Evolutionary conservation across 805 yeast genomes (phyloP).

Genomic region (Yamadazyma paraphyllophila): DNA sequence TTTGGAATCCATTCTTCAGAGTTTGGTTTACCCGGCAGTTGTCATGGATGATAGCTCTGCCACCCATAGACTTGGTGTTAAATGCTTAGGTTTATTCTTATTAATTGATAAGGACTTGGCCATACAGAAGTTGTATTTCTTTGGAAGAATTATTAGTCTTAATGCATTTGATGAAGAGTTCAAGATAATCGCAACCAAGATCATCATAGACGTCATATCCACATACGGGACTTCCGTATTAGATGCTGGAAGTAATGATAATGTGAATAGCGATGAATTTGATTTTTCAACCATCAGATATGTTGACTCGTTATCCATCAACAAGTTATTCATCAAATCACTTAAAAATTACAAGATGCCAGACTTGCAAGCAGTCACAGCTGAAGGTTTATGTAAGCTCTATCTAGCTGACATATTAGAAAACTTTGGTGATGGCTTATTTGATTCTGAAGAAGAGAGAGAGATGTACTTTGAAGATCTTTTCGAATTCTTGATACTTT

Average conservation of each 20-base stretch:
- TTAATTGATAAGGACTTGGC: slow-evolving; percentile 65
- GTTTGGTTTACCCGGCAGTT: slow-evolving; percentile 78
- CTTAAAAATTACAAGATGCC: slow-evolving; percentile 57
- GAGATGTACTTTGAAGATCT: slow-evolving; percentile 33
- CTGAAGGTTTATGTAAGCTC: slow-evolving; percentile 83
- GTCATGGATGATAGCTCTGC: slow-evolving; percentile 44
- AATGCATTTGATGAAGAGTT: slow-evolving; percentile 59
- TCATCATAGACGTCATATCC: slow-evolving; percentile 74
- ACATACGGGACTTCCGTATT: slow-evolving; percentile 71
- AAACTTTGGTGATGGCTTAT: slow-evolving; percentile 48
- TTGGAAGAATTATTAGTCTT: slow-evolving; percentile 63
- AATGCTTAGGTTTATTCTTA: slow-evolving; percentile 78
- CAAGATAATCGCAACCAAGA: slow-evolving; percentile 61
- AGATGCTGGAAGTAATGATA: slow-evolving; percentile 47
- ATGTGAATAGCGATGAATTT: slow-evolving; percentile 29
- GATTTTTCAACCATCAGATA: slow-evolving; percentile 22
- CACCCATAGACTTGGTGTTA: slow-evolving; percentile 63
- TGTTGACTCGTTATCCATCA: slow-evolving; percentile 64
- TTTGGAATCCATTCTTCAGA: slow-evolving; percentile 65
- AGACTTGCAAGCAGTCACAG: slow-evolving; percentile 73
- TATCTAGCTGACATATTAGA: slow-evolving; percentile 72
- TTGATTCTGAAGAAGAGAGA: slow-evolving; percentile 14
- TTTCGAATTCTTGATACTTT: slow-evolving; percentile 65
- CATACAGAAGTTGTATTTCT: slow-evolving; percentile 56
- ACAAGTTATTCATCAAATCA: slow-evolving; percentile 66